Evolutionary conservation across 352 stramenopile genomes (phyloP), one percentile per base, ranked within the genome.

Genomic region (Peronospora destructor): DNA sequence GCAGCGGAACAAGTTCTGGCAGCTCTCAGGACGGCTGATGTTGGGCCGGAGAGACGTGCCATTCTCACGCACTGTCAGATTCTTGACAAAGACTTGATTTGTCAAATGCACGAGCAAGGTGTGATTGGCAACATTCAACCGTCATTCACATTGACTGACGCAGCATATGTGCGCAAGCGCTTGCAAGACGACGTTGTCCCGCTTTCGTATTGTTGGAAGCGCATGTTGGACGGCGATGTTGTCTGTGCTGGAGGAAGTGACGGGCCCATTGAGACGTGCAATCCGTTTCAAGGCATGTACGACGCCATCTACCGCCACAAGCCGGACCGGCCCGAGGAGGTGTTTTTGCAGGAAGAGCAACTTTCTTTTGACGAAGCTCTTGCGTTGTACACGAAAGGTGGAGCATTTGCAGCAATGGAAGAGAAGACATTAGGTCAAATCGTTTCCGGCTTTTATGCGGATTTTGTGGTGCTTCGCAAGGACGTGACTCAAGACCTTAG

Each of bases 41-140:
- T 94, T 5, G 48, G 52, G 0, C 45, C 59, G 0, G 58, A 72
- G 4, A 77, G 77, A 35, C 73, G 85, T n/a, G 77, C 85, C 0
- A 85, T 95, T 53, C 68, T 96, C 33, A 96, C 87, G 23, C 87
- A 96, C 48, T 95, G 85, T 51, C 87, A 96, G 61, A 86, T 95
- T 40, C 59, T 95, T 9, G 74, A 75, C 4, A 56, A 65, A 34
- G 77, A 94, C 29, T 41, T 93, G 14, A 74, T 95, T 19, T 28
- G 50, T 5, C 48, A 76, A 23, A 95, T 95, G 85, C 61, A 58
- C 13, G 53, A 70, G 0, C 73, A 85, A 41, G 81, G 83, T 4
- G 83, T 92, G 30, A 91, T 95, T 16, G 84, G 63, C 35, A 89
- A 95, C 57, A 86, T 95, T 42, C 84, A 95, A 54, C 84, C 84